Evolutionary conservation across 129 eudicot genomes (phyloP).

Genomic region (Artemisia argyi): DNA sequence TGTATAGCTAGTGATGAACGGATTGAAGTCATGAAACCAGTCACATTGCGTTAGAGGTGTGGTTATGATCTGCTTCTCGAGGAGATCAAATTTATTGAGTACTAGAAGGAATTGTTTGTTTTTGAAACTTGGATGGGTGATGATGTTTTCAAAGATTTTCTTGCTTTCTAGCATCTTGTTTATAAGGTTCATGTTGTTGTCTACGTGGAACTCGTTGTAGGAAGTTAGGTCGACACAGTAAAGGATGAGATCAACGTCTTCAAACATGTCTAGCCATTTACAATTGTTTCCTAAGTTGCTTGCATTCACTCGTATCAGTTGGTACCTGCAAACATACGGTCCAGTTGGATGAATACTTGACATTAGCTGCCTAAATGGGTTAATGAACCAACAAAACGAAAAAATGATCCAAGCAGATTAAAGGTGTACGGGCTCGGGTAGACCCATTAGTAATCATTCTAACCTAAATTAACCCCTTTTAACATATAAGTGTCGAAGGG

Average conservation of each 20-base stretch:
- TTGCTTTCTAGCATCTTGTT: constrained; percentile 77
- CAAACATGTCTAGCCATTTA: constrained; percentile 79
- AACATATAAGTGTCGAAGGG: background rate
- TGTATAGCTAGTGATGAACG: constrained; percentile 47
- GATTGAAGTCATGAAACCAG: constrained; percentile 81
- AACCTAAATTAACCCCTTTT: too few relatives aligned
- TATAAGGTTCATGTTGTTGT: constrained; percentile 33
- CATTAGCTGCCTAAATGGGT: too few relatives aligned
- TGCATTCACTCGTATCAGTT: constrained; percentile 59
- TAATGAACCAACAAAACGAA: background rate
- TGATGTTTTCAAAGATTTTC: constrained; percentile 52
- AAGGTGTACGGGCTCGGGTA: too few relatives aligned
- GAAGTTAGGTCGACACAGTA: constrained; percentile 57
- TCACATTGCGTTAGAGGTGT: constrained; percentile 62
- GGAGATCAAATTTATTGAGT: constrained; percentile 74
- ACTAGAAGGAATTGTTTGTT: constrained; percentile 54
- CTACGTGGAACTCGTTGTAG: constrained; percentile 44
- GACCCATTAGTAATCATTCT: too few relatives aligned
- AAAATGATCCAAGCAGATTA: background rate
- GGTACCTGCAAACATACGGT: constrained; percentile 46
- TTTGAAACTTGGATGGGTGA: constrained; percentile 49
- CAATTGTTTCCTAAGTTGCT: constrained; percentile 66
- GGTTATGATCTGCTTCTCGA: constrained; percentile 61
- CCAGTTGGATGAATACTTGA: background rate
- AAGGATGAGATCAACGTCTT: constrained; percentile 58